A percentile compares a stretch with the other conserved stretches of the same genome.
Evolutionary conservation across 768 basidiomycete genomes (phyloP).

Genomic region (Sarcodon sp.): DNA sequence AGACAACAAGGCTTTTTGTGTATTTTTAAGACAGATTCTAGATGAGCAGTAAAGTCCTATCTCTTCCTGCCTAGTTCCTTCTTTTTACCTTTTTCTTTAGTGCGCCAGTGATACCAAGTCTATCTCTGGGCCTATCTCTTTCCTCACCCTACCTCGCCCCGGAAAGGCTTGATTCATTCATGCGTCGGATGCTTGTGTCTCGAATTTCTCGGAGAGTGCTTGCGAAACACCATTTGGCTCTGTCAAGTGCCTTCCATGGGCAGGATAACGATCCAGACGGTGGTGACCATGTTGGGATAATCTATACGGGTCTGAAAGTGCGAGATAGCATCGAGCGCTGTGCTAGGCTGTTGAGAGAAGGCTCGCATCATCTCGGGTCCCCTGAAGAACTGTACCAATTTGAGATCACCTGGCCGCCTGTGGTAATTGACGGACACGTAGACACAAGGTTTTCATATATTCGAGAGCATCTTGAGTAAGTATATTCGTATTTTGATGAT

Average conservation of each 20-base stretch:
- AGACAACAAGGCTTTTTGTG: conserved; percentile 74
- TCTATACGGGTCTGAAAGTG: conserved; percentile 64
- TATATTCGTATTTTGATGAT: conserved; percentile 5
- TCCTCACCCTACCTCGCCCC: conserved; percentile 70
- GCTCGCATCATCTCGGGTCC: conserved; percentile 23
- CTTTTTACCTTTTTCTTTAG: conserved; percentile 19
- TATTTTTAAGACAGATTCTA: conserved; percentile 49
- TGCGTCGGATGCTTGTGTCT: conserved; percentile 85
- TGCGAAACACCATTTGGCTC: conserved; percentile 78
- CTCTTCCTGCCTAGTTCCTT: conserved; percentile 1
- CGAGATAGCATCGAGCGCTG: conserved; percentile 64
- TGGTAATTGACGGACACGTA: conserved; percentile 61
- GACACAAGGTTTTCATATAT: conserved; percentile 72
- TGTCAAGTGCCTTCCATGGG: conserved; percentile 43
- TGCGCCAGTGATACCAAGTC: conserved; percentile 66
- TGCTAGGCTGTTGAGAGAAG: conserved; percentile 30
- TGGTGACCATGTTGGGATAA: conserved; percentile 63
- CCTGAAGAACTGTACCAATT: conserved; percentile 23
- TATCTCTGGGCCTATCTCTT: conserved; percentile 75
- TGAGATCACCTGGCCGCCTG: conserved; percentile 6
- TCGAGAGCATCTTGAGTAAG: conserved; percentile 75
- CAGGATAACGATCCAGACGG: conserved; percentile 18
- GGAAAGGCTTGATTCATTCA: conserved; percentile 73
- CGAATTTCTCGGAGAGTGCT: conserved; percentile 84
- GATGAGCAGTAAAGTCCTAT: conserved; percentile 57